These are phyloP conservation scores for Trichoderma breve DNA, from an alignment of 2,329 filamentous ascomycete genomes.

Conservation along the genomic window DNA sequence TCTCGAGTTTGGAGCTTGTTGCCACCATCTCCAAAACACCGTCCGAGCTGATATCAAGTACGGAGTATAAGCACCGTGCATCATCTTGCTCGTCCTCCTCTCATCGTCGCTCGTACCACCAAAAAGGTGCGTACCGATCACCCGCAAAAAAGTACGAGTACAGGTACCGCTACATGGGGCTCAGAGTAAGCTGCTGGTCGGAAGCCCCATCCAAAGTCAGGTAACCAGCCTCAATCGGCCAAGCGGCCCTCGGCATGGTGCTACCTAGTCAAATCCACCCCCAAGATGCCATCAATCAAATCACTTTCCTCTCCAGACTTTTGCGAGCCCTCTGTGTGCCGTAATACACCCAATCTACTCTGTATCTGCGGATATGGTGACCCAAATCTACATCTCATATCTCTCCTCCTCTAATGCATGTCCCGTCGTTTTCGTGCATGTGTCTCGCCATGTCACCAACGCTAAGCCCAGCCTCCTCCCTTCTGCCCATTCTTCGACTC, in stretches of 20 bases:
- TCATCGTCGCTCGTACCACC: neutral
- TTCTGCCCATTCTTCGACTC: neutral
- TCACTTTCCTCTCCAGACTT: neutral
- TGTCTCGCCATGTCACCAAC: neutral
- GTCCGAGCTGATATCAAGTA: neutral
- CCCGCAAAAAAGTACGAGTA: neutral
- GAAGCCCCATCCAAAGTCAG: neutral
- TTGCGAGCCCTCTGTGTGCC: neutral
- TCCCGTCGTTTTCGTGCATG: slow-evolving; percentile 1
- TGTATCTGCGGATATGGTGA: neutral
- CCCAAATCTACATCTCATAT: neutral
- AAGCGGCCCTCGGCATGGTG: slow-evolving; percentile 15
- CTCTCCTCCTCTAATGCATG: neutral
- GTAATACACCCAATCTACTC: slow-evolving; percentile 1
- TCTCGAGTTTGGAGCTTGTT: neutral
- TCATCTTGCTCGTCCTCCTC: neutral
- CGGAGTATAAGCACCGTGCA: neutral
- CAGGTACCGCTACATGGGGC: neutral
- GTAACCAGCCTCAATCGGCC: slow-evolving; percentile 15
- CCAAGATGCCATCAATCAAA: neutral
- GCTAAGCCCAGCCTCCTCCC: neutral
- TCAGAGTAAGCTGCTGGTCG: neutral
- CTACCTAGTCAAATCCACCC: neutral
- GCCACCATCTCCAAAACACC: neutral
- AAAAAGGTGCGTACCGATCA: neutral